These are phyloP conservation scores for Wickerhamiella occidentalis DNA, from an alignment of 805 yeast genomes.

Conservation along the genomic window DNA sequence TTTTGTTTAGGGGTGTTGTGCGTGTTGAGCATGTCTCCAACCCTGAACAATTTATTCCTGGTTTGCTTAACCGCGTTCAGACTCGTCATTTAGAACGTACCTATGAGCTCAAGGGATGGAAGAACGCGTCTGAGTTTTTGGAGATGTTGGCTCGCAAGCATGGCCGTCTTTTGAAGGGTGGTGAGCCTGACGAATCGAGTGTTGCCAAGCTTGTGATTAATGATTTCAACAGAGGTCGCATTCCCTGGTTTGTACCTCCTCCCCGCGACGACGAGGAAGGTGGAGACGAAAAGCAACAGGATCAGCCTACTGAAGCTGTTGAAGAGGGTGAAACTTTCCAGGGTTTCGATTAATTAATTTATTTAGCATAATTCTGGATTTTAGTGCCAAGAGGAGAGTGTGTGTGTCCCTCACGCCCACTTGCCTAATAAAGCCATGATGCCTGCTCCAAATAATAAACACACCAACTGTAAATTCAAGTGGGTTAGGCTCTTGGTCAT, in stretches of 20 bases:
- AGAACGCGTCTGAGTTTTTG: conserved; percentile 58
- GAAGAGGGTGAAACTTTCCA: not conserved
- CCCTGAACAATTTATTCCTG: conserved; percentile 93
- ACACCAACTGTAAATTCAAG: conserved; percentile 32
- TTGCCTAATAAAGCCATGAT: conserved; percentile 64
- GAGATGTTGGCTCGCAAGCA: conserved; percentile 85
- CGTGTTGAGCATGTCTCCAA: conserved; percentile 94
- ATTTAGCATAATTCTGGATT: conserved; percentile 4
- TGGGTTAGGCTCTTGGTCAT: conserved; percentile 34
- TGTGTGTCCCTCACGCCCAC: conserved; percentile 47
- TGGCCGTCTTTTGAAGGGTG: conserved; percentile 89
- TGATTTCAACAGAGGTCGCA: conserved; percentile 93
- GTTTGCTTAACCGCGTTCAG: conserved; percentile 72
- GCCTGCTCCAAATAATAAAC: conserved; percentile 46
- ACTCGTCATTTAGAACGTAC: conserved; percentile 87
- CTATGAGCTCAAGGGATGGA: conserved; percentile 89
- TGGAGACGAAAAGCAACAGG: not conserved
- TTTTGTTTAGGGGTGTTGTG: conserved; percentile 90
- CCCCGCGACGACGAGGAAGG: conserved; percentile 51
- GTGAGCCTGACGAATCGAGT: conserved; percentile 93
- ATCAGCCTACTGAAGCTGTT: not conserved
- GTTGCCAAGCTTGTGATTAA: conserved; percentile 81
- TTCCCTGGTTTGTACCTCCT: conserved; percentile 96
- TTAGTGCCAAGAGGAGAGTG: too few relatives aligned
- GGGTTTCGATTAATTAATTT: conserved; percentile 7